A percentile compares a stretch with the other conserved stretches of the same genome.
phyloP scores from a whole-genome alignment of 768 basidiomycete genomes.

The Cystobasidium ongulense region DNA sequence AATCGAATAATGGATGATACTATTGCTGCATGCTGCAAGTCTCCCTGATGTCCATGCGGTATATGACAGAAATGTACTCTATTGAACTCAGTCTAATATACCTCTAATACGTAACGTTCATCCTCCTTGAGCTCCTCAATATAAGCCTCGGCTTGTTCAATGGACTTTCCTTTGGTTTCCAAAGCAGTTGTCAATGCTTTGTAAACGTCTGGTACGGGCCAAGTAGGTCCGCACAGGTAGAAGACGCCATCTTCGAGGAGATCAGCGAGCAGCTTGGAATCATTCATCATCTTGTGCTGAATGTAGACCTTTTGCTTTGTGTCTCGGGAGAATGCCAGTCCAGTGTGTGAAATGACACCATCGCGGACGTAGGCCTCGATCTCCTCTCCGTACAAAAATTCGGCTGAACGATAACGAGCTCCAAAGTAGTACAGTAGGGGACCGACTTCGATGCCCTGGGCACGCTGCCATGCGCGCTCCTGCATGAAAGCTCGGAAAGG shows the following conservation, averaged over 20 bases:
- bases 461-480: constrained; percentile 72
- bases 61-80: neutral
- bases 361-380: constrained; percentile 87
- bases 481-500: constrained; percentile 99
- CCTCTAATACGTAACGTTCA: constrained; percentile 95
- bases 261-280: constrained; percentile 64
- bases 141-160: constrained; percentile 64
- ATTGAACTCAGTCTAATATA: constrained; percentile 42
- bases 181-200: constrained; percentile 80
- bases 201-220: constrained; percentile 96
- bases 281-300: constrained; percentile 94
- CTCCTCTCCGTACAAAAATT: constrained; percentile 77
- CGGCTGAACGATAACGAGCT: constrained; percentile 85
- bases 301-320: constrained; percentile 90
- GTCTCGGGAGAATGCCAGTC: constrained; percentile 94
- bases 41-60: neutral
- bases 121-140: constrained; percentile 88
- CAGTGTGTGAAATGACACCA: constrained; percentile 75
- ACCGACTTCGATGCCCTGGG: constrained; percentile 71
- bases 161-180: constrained; percentile 59
- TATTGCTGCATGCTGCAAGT: neutral
- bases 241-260: constrained; percentile 78
- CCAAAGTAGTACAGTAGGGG: constrained; percentile 98
- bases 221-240: constrained; percentile 91
- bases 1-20: no score